Conservation (phyloP, 331 rosid genomes). For the Rosa hybrid region DNA sequence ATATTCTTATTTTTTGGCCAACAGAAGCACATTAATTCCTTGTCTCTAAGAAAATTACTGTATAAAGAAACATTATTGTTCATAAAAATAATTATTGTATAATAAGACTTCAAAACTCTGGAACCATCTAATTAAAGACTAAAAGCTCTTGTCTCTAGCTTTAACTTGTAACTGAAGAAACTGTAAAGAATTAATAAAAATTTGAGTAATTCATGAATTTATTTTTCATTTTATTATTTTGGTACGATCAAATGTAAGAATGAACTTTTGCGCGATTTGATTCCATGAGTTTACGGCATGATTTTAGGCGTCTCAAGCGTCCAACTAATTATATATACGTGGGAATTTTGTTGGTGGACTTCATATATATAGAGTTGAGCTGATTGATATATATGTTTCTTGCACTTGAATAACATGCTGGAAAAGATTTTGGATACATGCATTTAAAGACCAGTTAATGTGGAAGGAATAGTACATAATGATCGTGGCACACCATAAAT, state of each 20-base stretch:
- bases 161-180: neutral
- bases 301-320: constrained; percentile 1
- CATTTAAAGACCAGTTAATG: no score
- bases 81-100: no score
- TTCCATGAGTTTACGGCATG: constrained; percentile 9
- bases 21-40: neutral
- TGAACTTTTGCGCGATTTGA: neutral
- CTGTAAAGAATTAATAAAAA: neutral
- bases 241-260: neutral
- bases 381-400: neutral
- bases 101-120: neutral
- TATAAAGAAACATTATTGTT: no score
- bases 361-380: neutral
- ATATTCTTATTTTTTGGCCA: neutral
- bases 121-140: neutral
- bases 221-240: no score
- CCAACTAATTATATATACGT: neutral
- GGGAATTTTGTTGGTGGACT: neutral
- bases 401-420: constrained; percentile 15
- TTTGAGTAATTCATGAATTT: no score
- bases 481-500: neutral
- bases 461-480: neutral
- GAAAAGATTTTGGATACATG: neutral
- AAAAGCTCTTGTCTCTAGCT: neutral
- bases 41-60: neutral